Percentiles rank a stretch among this genome's conserved stretches.
Conservation (phyloP, 495 filamentous ascomycete genomes). For the Penicillium egyptiacum region DNA sequence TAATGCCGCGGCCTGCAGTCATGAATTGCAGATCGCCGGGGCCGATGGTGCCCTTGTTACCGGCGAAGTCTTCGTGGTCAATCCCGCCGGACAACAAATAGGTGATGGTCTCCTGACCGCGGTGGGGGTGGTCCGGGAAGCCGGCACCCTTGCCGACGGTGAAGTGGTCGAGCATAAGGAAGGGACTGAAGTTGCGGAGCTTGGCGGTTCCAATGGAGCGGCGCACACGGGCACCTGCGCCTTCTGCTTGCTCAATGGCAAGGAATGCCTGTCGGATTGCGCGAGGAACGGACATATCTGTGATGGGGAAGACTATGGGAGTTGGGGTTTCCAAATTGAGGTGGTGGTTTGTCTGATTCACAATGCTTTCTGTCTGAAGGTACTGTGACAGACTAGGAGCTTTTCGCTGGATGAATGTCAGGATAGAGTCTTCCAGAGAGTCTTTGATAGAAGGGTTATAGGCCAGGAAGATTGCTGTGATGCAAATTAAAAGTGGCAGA, state of each 20-base stretch:
- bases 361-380: conserved; percentile 13
- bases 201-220: conserved; percentile 84
- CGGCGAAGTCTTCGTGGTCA: conserved; percentile 95
- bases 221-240: conserved; percentile 83
- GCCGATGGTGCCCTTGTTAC: conserved; percentile 81
- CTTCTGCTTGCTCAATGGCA: conserved; percentile 84
- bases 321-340: conserved; percentile 6
- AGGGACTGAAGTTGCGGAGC: conserved; percentile 85
- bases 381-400: conserved; percentile 20
- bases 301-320: conserved; percentile 26
- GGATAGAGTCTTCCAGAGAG: conserved; percentile 17
- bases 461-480: conserved; percentile 40
- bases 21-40: conserved; percentile 94
- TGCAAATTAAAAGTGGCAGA: conserved; percentile 45
- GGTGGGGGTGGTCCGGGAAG: conserved; percentile 83
- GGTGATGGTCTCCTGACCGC: conserved; percentile 84
- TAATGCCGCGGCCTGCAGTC: conserved; percentile 89
- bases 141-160: conserved; percentile 75
- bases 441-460: conserved; percentile 27
- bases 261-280: conserved; percentile 78
- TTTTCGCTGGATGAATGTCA: conserved; percentile 21
- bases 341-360: conserved; percentile 7
- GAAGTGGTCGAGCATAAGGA: conserved; percentile 98
- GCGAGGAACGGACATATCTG: conserved; percentile 67
- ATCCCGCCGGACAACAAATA: conserved; percentile 81